These are phyloP conservation scores for Turnera subulata DNA, from an alignment of 345 rosid genomes.

Conservation along the genomic window DNA sequence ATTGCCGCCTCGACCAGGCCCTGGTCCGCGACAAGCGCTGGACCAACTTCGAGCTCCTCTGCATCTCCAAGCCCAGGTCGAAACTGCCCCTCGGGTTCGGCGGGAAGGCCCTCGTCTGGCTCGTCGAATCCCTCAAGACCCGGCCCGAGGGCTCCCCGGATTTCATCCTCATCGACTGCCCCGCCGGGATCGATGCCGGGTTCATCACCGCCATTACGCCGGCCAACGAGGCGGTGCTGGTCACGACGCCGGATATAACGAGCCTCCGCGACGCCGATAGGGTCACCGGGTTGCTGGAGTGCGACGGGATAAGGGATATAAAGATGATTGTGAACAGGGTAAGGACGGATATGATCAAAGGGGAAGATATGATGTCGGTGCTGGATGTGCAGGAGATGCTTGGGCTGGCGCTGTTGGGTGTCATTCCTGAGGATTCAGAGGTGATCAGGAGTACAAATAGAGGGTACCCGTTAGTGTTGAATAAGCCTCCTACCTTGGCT, in stretches of 20 bases:
- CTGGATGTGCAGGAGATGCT: conserved; percentile 93
- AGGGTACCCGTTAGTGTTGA: conserved; percentile 85
- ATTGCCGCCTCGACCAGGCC: conserved; percentile 94
- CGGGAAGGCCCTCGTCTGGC: conserved; percentile 85
- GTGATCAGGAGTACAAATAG: conserved; percentile 86
- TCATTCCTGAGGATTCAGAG: conserved; percentile 89
- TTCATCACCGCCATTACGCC: conserved; percentile 97
- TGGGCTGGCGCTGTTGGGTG: conserved; percentile 75
- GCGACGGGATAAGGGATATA: conserved; percentile 90
- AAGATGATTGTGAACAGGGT: conserved; percentile 94
- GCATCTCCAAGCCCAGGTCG: conserved; percentile 92
- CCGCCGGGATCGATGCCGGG: conserved; percentile 98
- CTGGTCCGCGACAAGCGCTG: conserved; percentile 90
- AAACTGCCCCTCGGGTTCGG: conserved; percentile 93
- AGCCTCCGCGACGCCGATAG: conserved; percentile 86
- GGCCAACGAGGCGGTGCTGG: conserved; percentile 82
- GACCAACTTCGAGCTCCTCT: conserved; percentile 89
- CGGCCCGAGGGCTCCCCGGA: conserved; percentile 76
- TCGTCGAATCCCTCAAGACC: conserved; percentile 71
- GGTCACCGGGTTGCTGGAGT: conserved; percentile 77
- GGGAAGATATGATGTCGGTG: conserved; percentile 99
- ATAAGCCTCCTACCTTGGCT: conserved; percentile 88
- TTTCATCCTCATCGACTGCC: conserved; percentile 83
- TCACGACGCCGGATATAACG: conserved; percentile 90
- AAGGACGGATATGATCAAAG: conserved; percentile 93